Percentiles rank a stretch among this genome's conserved stretches.
Evolutionary conservation across 805 yeast species (phyloP).

Genomic region (Wickerhamiella alocasiicola): DNA sequence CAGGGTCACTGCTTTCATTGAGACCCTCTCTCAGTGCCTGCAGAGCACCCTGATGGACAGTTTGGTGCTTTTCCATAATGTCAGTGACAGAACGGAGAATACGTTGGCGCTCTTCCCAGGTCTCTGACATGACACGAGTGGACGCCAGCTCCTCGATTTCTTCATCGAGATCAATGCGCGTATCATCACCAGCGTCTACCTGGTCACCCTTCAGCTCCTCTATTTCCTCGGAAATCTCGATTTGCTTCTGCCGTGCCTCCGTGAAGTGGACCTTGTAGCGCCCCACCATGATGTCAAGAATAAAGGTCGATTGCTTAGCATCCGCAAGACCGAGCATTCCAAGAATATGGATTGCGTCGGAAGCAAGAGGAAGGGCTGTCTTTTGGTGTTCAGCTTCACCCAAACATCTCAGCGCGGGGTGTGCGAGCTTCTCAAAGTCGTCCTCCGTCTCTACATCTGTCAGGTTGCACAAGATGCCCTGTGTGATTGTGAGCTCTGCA

Average conservation of each 20-base stretch:
- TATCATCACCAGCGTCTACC: neutral
- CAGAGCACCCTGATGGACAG: neutral
- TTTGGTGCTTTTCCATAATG: neutral
- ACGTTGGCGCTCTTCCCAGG: slow-evolving; percentile 3
- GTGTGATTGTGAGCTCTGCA: neutral
- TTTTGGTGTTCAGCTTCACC: no score
- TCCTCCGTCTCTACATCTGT: neutral
- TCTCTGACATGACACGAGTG: neutral
- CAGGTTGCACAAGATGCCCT: neutral
- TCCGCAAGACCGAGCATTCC: no score
- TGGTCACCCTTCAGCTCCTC: neutral
- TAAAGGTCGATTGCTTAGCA: no score
- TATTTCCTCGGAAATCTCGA: neutral
- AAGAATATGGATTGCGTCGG: no score
- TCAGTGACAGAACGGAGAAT: neutral
- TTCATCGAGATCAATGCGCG: neutral
- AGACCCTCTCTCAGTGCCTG: neutral
- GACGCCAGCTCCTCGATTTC: neutral
- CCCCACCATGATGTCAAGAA: neutral
- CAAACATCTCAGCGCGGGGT: neutral
- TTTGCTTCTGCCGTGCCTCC: neutral
- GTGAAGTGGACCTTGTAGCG: neutral
- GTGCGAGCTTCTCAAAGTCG: neutral
- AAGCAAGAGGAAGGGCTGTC: no score
- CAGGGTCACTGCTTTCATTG: neutral